Base-by-base conservation (phyloP, 106 monocot genomes). In the Dendrobium huoshanense region DNA sequence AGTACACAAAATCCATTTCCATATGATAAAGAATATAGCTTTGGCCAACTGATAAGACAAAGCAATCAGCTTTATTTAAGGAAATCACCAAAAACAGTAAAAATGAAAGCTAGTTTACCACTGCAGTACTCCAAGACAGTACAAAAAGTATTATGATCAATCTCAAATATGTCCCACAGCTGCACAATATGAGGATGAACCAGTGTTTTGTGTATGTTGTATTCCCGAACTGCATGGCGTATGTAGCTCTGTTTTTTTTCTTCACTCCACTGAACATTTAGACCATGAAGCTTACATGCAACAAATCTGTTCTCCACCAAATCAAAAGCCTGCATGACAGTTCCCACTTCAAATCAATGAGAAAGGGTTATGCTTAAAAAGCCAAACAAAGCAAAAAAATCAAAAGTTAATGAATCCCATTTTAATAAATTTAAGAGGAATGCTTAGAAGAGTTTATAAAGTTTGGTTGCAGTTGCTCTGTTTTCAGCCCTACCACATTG, bases 181-280 rank as follows among this genome's bases (percentile, higher is more conserved):
- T 93, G 85, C 22, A 99, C 99, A 55, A 99, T 99, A 86, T 95
- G 88, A 74, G 90, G 87, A 88, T 99, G 99, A 79, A 95, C 89
- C 84, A 99, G 81, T 4, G 92, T 95, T 85, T 99, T 99, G 77
- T 99, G 99, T 75, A 99, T 99, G 87, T 99, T 87, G 80, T 99
- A 95, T 83, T 99, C 99, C 55, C 99, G 92, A 83, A 95, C 88
- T n/a, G 99, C 99, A 91, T 99, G 99, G 7, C 99, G 89, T 90
- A 90, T 95, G 78, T 99, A 99, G 79, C 93, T 99, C 73, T 93
- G 91, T 75, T 99, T 99, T 80, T 99, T 99, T 82, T 95, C 93
- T 85, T 99, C 99, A 70, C 92, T 95, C 99, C 99, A 99, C 72
- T 99, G 95, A 84, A 89, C 84, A 91, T 99, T 99, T 79, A 99